Evolutionary conservation across 2,329 filamentous ascomycete species (phyloP).

Genomic region (Diaporthe sp.): DNA sequence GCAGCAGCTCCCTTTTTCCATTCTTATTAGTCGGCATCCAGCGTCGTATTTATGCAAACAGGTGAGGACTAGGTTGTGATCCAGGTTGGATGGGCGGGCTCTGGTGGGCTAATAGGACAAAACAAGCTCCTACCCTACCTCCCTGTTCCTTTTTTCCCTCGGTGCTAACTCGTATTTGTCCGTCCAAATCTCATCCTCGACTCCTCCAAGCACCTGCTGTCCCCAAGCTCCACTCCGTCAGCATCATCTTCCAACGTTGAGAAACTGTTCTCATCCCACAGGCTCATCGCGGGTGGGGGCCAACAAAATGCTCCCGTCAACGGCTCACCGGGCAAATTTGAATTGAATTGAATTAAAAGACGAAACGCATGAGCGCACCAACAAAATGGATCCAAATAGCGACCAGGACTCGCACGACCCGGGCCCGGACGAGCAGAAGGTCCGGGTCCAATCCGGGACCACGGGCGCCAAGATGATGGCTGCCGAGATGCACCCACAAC

Average conservation of each 20-base stretch:
- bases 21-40: not conserved
- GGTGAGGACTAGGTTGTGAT: not conserved
- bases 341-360: not conserved
- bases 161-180: not conserved
- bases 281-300: slow-evolving; percentile 12
- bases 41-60: slow-evolving; percentile 12
- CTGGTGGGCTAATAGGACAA: not conserved
- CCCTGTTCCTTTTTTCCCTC: not conserved
- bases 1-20: not conserved
- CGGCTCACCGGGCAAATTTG: not conserved
- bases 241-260: not conserved
- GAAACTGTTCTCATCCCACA: not conserved
- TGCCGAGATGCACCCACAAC: not conserved
- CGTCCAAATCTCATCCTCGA: not conserved
- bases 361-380: not conserved
- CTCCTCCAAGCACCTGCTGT: not conserved
- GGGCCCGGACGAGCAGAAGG: slow-evolving; percentile 27
- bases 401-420: not conserved
- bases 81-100: not conserved
- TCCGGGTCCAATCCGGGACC: slow-evolving; percentile 15
- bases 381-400: not conserved
- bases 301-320: not conserved
- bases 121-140: not conserved
- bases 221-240: not conserved
- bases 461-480: slow-evolving; percentile 32